Evolutionary conservation across 345 rosid genomes (phyloP), one percentile per base, ranked within the genome.

Genomic region (Salix purpurea): DNA sequence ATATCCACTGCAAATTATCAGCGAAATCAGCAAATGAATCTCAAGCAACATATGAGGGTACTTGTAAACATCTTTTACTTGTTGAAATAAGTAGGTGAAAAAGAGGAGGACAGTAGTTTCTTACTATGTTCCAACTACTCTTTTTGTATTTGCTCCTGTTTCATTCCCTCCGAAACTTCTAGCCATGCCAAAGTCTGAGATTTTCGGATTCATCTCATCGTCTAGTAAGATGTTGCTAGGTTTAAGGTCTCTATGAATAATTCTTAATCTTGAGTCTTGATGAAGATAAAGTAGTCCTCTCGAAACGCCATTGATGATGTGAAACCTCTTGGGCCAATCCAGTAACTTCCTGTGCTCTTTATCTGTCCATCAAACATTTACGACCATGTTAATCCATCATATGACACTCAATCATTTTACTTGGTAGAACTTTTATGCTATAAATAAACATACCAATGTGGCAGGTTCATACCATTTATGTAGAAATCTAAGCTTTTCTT

Each of bases 401-500:
- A 0, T 28, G 30, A 7, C 67, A 64, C 28, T 13, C 30, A 64
- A 64, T 44, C 50, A 44, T 12, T 44, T 44, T 2, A 44, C 50
- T 3, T 13, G 5, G 4, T 40, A 40, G 44, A 11, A 12, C 4
- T 44, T 44, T 14, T 0, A 44, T 1, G 16, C 50, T 12, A 14
- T 13, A 44, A 44, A 44, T 11, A 44, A 44, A 44, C 16, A 44
- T 58, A 58, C 10, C 15, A 58, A 11, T 39, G 5, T 7, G 15
- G 7, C 2, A 52, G 4, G 4, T 3, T 24, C 69, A 26, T 24
- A 76, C 79, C 79, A 21, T 70, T 70, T 4, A 77, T 62, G 60
- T 44, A 70, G 75, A 2, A 64, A 54, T 77, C 80, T 23, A 77
- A 65, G 70, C 80, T 71, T 62, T 77, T 77, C 44, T 70, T 77